Evolutionary conservation across 768 basidiomycete genomes (phyloP).

Genomic region (Pleurotus eryngii): DNA sequence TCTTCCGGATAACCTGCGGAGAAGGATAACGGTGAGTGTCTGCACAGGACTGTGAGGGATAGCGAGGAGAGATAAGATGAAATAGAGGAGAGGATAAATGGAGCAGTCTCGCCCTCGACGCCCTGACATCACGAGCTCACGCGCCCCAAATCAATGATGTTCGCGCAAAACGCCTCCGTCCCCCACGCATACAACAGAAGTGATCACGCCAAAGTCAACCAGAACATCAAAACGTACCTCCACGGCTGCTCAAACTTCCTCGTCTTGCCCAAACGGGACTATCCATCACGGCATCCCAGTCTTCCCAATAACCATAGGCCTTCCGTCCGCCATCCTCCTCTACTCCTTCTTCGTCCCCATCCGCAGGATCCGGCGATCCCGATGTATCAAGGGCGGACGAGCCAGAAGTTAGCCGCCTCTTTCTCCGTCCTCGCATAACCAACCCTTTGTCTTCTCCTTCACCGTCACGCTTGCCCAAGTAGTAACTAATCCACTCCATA

Average conservation of each 20-base stretch:
- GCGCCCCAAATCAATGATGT: no score
- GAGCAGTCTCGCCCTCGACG: no score
- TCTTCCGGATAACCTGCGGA: neutral
- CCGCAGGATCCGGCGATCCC: constrained; percentile 11
- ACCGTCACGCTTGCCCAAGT: constrained; percentile 23
- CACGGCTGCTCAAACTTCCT: neutral
- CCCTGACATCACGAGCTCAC: no score
- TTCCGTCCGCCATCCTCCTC: constrained; percentile 40
- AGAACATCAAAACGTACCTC: neutral
- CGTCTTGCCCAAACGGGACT: constrained; percentile 23
- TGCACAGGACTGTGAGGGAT: neutral
- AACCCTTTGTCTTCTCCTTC: constrained; percentile 14
- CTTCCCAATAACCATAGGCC: constrained; percentile 37
- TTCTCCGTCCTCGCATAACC: constrained; percentile 2
- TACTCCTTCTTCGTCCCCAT: constrained; percentile 27
- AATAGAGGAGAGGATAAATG: no score
- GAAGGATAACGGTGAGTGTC: neutral
- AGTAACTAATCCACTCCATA: constrained; percentile 13
- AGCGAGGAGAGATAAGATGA: no score
- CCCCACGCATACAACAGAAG: no score
- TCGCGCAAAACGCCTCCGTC: no score
- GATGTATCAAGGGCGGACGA: constrained; percentile 7
- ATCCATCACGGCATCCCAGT: constrained; percentile 44
- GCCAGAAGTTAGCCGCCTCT: constrained; percentile 18
- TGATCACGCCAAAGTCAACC: no score